Percentiles rank a stretch among this genome's conserved stretches.
These are phyloP conservation scores for Pleomassaria siparia DNA, from an alignment of 2,329 filamentous ascomycete species.

Conservation along the genomic window DNA sequence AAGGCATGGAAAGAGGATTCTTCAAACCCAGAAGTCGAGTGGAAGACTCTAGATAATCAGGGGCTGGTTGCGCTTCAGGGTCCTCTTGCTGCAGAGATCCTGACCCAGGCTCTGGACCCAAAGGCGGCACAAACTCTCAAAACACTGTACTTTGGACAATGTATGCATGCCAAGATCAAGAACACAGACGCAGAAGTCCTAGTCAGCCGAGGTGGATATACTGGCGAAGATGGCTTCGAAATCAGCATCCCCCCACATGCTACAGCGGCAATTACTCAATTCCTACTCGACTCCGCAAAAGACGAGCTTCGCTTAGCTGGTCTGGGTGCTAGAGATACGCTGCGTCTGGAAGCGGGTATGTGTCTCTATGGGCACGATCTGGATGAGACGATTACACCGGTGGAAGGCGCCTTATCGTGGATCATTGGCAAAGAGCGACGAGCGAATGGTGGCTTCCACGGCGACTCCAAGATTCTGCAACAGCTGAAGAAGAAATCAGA, in stretches of 20 bases:
- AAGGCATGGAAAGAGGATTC: constrained; percentile 48
- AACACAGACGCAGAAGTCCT: constrained; percentile 61
- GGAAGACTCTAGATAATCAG: constrained; percentile 70
- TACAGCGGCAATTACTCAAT: constrained; percentile 66
- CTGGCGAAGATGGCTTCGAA: constrained; percentile 97
- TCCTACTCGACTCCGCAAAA: constrained; percentile 63
- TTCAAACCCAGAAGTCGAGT: constrained; percentile 55
- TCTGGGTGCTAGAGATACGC: constrained; percentile 85
- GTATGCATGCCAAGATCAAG: constrained; percentile 65
- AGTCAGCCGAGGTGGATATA: constrained; percentile 89
- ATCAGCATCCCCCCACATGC: constrained; percentile 76
- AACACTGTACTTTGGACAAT: constrained; percentile 80
- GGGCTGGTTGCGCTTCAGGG: constrained; percentile 90
- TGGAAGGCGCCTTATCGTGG: constrained; percentile 71
- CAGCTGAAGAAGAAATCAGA: constrained; percentile 78
- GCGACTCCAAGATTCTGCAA: constrained; percentile 72
- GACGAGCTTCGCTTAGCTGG: constrained; percentile 79
- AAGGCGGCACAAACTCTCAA: constrained; percentile 44
- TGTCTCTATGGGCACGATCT: constrained; percentile 99
- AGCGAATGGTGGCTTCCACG: constrained; percentile 75
- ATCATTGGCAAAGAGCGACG: constrained; percentile 80
- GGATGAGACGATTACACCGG: constrained; percentile 73
- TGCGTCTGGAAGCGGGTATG: constrained; percentile 95
- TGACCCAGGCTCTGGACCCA: constrained; percentile 63
- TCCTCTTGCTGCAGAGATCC: constrained; percentile 70